Percentiles rank a stretch among this genome's conserved stretches.
Evolutionary conservation across 2,329 filamentous ascomycete genomes (phyloP).

Genomic region (Colletotrichum liriopes): DNA sequence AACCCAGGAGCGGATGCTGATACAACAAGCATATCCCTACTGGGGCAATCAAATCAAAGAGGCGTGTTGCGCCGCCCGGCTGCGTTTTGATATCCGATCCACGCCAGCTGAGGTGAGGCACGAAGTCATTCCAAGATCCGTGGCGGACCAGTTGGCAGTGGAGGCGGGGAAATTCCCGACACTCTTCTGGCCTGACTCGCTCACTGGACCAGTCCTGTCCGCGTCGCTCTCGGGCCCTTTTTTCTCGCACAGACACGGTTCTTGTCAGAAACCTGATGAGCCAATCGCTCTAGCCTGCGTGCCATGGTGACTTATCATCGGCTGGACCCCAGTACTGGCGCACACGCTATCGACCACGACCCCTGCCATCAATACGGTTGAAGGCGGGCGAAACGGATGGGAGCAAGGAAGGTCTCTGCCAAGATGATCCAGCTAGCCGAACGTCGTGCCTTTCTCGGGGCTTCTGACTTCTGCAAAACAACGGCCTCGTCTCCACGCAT

Average conservation of each 20-base stretch:
- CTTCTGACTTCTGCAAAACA: slow-evolving; percentile 27
- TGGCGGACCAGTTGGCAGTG: background rate
- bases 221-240: slow-evolving; percentile 9
- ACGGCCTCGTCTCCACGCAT: slow-evolving; percentile 23
- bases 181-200: slow-evolving; percentile 36
- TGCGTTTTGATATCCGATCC: slow-evolving; percentile 17
- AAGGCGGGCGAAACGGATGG: slow-evolving; percentile 38
- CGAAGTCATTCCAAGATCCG: background rate
- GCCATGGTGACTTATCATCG: slow-evolving; percentile 27
- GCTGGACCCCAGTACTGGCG: slow-evolving; percentile 30
- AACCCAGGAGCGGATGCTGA: background rate
- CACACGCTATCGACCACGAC: slow-evolving; percentile 35
- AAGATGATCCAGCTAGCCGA: slow-evolving; percentile 28
- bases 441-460: slow-evolving; percentile 27
- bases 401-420: slow-evolving; percentile 35
- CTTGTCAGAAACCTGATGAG: slow-evolving; percentile 33
- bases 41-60: background rate
- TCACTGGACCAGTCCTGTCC: slow-evolving; percentile 18
- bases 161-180: slow-evolving; percentile 37
- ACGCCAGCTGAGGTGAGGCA: slow-evolving; percentile 27
- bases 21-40: background rate
- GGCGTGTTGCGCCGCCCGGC: background rate
- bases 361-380: slow-evolving; percentile 37
- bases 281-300: slow-evolving; percentile 34
- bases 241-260: slow-evolving; percentile 40